Conservation (phyloP, 2,329 filamentous ascomycete species). For the Aureobasidium sp. region DNA sequence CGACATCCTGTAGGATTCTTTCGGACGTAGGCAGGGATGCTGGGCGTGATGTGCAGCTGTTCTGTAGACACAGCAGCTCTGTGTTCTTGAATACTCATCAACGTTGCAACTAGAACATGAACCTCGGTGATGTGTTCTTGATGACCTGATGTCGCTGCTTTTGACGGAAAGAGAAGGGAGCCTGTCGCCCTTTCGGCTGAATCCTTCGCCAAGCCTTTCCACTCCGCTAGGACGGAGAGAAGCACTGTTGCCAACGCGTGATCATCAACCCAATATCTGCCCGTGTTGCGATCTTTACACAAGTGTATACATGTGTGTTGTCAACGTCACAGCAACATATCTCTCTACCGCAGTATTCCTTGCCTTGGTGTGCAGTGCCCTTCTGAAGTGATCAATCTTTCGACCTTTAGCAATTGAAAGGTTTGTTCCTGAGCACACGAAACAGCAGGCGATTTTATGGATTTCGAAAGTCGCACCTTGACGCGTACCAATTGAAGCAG, state of each 20-base stretch:
- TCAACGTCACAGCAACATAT: slow-evolving; percentile 33
- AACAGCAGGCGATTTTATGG: too few species aligned
- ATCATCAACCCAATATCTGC: slow-evolving; percentile 25
- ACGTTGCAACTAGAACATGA: background rate
- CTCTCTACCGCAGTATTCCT: too few species aligned
- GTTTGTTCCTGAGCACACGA: too few species aligned
- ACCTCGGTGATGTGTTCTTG: background rate
- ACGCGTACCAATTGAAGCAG: too few species aligned
- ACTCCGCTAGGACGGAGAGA: background rate
- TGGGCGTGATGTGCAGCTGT: background rate
- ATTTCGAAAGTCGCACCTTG: too few species aligned
- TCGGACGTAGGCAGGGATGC: background rate
- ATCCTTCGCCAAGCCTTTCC: background rate
- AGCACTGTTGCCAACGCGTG: background rate
- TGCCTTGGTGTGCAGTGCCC: too few species aligned
- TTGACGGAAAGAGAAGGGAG: background rate
- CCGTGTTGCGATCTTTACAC: too few species aligned
- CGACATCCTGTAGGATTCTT: background rate
- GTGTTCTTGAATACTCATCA: background rate
- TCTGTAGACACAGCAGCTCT: background rate
- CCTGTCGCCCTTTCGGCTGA: background rate
- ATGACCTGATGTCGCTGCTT: background rate
- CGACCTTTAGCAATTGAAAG: too few species aligned
- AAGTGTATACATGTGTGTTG: slow-evolving; percentile 35
- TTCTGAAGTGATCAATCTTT: too few species aligned